Percentiles rank a stretch among this genome's conserved stretches.
Conservation (phyloP, 2,329 filamentous ascomycete genomes). For the Trichoderma koningii region DNA sequence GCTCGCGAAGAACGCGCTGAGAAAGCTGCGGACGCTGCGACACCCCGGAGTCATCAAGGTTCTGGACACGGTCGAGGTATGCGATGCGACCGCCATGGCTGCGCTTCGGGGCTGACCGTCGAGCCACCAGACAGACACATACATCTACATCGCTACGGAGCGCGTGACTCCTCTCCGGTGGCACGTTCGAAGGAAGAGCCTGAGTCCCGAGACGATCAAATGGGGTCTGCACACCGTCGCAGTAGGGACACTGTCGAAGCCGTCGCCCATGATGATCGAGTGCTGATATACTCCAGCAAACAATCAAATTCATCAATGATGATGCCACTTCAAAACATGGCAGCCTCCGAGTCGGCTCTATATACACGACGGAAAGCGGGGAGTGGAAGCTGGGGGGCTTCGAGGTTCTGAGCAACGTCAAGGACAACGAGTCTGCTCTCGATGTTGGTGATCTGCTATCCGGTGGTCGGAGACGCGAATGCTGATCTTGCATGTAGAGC, state of each 20-base stretch:
- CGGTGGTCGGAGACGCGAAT: not conserved
- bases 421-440: slow-evolving; percentile 91
- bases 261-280: not conserved
- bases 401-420: slow-evolving; percentile 90
- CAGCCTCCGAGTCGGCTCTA: slow-evolving; percentile 77
- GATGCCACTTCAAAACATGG: slow-evolving; percentile 92
- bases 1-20: slow-evolving; percentile 88
- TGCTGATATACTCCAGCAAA: slow-evolving; percentile 61
- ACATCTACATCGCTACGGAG: slow-evolving; percentile 96
- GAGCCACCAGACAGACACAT: slow-evolving; percentile 73
- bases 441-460: slow-evolving; percentile 57
- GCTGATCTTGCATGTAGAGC: slow-evolving; percentile 53
- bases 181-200: slow-evolving; percentile 84
- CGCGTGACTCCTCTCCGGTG: slow-evolving; percentile 82
- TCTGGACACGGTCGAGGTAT: slow-evolving; percentile 87
- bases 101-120: slow-evolving; percentile 32
- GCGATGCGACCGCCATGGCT: not conserved
- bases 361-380: slow-evolving; percentile 93
- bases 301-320: slow-evolving; percentile 92
- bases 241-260: slow-evolving; percentile 49
- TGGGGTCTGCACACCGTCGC: slow-evolving; percentile 91
- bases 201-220: slow-evolving; percentile 91
- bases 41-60: slow-evolving; percentile 96
- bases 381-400: slow-evolving; percentile 98
- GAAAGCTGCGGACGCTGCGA: slow-evolving; percentile 88